These are phyloP conservation scores for Eimeria acervulina DNA, from an alignment of 169 alveolate species.

Conservation along the genomic window DNA sequence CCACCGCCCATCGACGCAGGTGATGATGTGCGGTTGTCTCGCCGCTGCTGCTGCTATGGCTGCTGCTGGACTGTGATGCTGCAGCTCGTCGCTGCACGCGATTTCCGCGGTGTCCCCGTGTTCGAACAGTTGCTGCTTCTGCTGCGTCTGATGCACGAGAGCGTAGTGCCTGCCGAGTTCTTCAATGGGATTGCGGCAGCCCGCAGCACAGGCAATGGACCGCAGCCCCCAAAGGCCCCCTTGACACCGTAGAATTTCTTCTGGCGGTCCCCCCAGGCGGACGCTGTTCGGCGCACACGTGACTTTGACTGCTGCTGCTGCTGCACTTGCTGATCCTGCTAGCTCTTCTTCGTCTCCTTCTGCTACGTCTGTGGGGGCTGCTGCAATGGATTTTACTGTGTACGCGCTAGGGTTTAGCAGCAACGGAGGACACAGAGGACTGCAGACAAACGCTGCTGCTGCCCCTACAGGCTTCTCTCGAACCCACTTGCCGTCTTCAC, in stretches of 20 bases:
- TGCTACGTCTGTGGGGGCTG: constrained; percentile 11
- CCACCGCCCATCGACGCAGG: constrained; percentile 70
- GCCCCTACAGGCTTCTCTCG: neutral
- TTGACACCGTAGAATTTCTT: constrained; percentile 12
- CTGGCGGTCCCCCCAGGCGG: constrained; percentile 44
- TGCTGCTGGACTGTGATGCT: constrained; percentile 1
- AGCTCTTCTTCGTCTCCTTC: neutral
- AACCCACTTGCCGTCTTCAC: constrained; percentile 61
- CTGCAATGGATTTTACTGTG: constrained; percentile 32
- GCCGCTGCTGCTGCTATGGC: constrained; percentile 15
- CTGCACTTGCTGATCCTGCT: constrained; percentile 27
- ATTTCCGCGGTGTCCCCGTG: constrained; percentile 61
- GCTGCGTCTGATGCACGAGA: neutral
- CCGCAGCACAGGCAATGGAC: constrained; percentile 52
- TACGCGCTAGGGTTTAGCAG: constrained; percentile 29
- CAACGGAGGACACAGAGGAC: constrained; percentile 41
- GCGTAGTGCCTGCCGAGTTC: constrained; percentile 48
- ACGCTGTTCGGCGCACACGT: constrained; percentile 20
- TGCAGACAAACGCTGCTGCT: constrained; percentile 11
- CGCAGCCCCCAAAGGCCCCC: constrained; percentile 63
- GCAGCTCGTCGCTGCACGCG: constrained; percentile 9
- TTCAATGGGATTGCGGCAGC: constrained; percentile 53
- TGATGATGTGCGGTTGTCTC: neutral
- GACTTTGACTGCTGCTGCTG: constrained; percentile 41
- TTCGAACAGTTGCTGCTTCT: neutral